Evolutionary conservation across 345 rosid species (phyloP).

Genomic region (Rhodamnia argentea): DNA sequence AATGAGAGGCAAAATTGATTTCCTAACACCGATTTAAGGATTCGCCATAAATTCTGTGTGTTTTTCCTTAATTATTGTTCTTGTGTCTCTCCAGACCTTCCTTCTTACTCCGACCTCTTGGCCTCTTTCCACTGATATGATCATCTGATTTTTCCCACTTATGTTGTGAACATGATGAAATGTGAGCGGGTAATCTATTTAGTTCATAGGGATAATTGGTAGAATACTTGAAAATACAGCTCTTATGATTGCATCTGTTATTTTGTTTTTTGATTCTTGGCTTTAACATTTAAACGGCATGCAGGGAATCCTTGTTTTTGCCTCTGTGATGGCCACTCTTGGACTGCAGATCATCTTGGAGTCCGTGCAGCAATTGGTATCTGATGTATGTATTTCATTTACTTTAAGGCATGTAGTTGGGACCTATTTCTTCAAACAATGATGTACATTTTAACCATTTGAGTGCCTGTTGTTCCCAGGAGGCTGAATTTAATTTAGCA

Average conservation of each 20-base stretch:
- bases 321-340: slow-evolving; percentile 98
- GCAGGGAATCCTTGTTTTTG: slow-evolving; percentile 98
- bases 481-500: slow-evolving; percentile 49
- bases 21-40: background rate
- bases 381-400: slow-evolving; percentile 44
- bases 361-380: slow-evolving; percentile 59
- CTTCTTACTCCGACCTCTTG: background rate
- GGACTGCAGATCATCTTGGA: slow-evolving; percentile 97
- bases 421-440: background rate
- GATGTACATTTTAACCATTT: background rate
- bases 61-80: background rate
- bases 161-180: background rate
- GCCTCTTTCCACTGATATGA: background rate
- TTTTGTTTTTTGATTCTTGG: background rate
- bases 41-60: background rate
- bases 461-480: slow-evolving; percentile 29
- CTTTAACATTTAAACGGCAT: background rate
- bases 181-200: background rate
- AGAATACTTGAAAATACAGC: background rate
- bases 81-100: background rate
- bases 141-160: background rate
- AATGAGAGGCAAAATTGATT: background rate
- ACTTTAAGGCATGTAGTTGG: background rate
- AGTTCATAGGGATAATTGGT: background rate
- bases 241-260: background rate